A percentile compares a stretch with the other conserved stretches of the same genome.
These are phyloP conservation scores for Ceratocystis cacaofunesta DNA, from an alignment of 2,329 filamentous ascomycete species.

Conservation along the genomic window DNA sequence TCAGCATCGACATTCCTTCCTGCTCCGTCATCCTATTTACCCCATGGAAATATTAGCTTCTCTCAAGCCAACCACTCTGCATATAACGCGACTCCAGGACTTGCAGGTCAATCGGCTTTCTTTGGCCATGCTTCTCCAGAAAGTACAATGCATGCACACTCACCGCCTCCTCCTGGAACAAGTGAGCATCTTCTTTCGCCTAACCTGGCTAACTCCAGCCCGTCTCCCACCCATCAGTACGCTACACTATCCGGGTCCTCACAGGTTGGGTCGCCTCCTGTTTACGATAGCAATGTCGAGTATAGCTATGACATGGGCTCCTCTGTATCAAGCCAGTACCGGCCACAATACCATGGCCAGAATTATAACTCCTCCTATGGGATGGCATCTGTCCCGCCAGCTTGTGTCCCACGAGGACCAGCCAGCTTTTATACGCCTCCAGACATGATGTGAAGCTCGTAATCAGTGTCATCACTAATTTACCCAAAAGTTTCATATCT, in stretches of 20 bases:
- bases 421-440: neutral
- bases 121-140: neutral
- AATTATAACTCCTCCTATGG: neutral
- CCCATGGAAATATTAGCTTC: neutral
- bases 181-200: neutral
- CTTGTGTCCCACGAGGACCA: constrained; percentile 1
- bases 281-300: neutral
- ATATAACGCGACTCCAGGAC: neutral
- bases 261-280: neutral
- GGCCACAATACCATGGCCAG: neutral
- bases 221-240: neutral
- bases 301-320: neutral
- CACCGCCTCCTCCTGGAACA: neutral
- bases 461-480: neutral
- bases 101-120: neutral
- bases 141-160: neutral
- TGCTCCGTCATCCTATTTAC: neutral
- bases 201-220: neutral
- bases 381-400: neutral
- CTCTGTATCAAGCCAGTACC: neutral
- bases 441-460: neutral
- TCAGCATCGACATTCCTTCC: neutral
- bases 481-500: no score
- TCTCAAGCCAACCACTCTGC: neutral
- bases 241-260: neutral